Evolutionary conservation across 2,329 filamentous ascomycete genomes (phyloP).

Genomic region (Parastagonospora avenae): DNA sequence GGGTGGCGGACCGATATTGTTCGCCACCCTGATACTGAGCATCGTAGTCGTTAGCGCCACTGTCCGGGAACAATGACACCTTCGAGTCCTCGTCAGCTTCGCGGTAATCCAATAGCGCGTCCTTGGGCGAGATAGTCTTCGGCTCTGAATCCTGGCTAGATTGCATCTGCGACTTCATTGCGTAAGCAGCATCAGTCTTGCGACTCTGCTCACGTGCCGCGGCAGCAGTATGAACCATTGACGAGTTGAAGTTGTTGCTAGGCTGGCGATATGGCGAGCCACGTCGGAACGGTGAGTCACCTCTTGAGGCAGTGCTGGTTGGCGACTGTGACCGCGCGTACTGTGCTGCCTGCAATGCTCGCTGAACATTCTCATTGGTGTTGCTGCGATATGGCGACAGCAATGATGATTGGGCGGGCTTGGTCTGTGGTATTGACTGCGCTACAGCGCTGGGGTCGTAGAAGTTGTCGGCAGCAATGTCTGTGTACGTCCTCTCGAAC

Average conservation of each 20-base stretch:
- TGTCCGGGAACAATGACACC: conserved; percentile 74
- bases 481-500: conserved; percentile 83
- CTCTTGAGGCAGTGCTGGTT: conserved; percentile 59
- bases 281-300: conserved; percentile 81
- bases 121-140: conserved; percentile 93
- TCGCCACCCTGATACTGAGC: conserved; percentile 50
- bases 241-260: conserved; percentile 48
- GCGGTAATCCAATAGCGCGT: conserved; percentile 84
- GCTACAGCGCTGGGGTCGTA: conserved; percentile 74
- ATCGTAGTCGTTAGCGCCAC: conserved; percentile 59
- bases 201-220: conserved; percentile 67
- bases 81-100: conserved; percentile 73
- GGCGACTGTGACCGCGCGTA: conserved; percentile 67
- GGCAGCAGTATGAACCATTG: conserved; percentile 60
- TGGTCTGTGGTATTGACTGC: conserved; percentile 44
- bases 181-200: conserved; percentile 61
- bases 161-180: conserved; percentile 47
- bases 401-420: conserved; percentile 58
- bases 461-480: conserved; percentile 82
- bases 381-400: conserved; percentile 55
- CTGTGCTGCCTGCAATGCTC: conserved; percentile 79
- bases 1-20: conserved; percentile 45
- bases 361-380: conserved; percentile 64
- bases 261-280: conserved; percentile 59
- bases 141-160: conserved; percentile 53